Evolutionary conservation across 176 grass and related monocot species (phyloP).

Genomic region (Oryza officinalis): DNA sequence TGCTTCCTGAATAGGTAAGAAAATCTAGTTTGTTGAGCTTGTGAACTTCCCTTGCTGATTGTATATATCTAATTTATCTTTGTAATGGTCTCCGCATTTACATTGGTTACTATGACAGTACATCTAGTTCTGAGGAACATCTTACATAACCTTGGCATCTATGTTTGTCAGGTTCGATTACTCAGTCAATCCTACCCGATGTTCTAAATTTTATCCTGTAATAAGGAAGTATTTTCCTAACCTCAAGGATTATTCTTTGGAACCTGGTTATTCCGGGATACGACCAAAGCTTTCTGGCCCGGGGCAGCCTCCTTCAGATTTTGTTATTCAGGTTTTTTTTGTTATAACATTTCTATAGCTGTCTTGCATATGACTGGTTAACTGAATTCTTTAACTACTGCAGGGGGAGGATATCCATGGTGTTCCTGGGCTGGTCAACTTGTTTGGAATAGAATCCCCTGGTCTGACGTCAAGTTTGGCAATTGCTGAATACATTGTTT

Average conservation of each 20-base stretch:
- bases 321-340: constrained; percentile 75
- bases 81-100: background rate
- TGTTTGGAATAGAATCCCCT: constrained; percentile 95
- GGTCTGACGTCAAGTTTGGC: constrained; percentile 87
- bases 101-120: background rate
- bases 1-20: constrained; percentile 81
- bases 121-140: background rate
- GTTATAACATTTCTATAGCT: background rate
- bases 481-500: constrained; percentile 68
- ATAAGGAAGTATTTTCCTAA: constrained; percentile 95
- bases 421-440: constrained; percentile 76
- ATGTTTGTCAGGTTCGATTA: constrained; percentile 75
- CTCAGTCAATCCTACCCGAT: constrained; percentile 56
- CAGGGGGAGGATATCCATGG: constrained; percentile 83
- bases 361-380: constrained; percentile 6
- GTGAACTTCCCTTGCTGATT: background rate
- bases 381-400: constrained; percentile 20
- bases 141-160: constrained; percentile 8
- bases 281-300: constrained; percentile 81
- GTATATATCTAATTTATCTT: background rate
- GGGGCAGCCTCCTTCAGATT: constrained; percentile 59
- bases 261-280: constrained; percentile 92
- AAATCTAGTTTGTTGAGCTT: background rate
- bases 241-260: constrained; percentile 76
- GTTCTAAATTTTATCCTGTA: constrained; percentile 74